These are phyloP conservation scores for Beauveria pseudobassiana DNA, from an alignment of 2,329 filamentous ascomycete species.

Conservation along the genomic window DNA sequence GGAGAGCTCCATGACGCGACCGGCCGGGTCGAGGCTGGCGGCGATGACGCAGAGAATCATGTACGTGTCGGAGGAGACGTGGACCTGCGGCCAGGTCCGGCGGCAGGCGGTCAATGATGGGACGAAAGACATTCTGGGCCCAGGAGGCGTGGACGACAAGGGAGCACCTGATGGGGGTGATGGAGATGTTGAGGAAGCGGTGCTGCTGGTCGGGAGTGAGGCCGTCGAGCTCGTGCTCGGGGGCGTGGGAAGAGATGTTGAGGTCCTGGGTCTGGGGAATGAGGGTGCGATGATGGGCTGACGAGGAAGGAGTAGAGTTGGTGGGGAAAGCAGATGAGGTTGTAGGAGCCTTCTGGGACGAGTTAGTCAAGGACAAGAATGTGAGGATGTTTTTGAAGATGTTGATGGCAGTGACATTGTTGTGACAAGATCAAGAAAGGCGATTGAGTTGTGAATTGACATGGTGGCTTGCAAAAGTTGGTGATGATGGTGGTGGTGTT, in stretches of 20 bases:
- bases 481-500: not conserved
- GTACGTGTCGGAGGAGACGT: constrained; percentile 76
- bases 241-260: constrained; percentile 27
- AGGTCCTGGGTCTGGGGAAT: constrained; percentile 53
- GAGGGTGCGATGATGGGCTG: constrained; percentile 80
- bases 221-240: constrained; percentile 35
- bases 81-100: constrained; percentile 45
- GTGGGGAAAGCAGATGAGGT: constrained; percentile 83
- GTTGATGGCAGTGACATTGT: not conserved
- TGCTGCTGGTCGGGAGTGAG: constrained; percentile 51
- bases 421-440: too few relatives aligned
- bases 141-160: constrained; percentile 77
- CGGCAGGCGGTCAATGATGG: constrained; percentile 59
- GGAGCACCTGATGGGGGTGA: constrained; percentile 88
- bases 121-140: constrained; percentile 67
- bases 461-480: not conserved
- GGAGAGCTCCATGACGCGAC: constrained; percentile 84
- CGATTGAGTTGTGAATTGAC: not conserved
- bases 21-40: constrained; percentile 83
- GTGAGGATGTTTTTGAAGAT: too few relatives aligned
- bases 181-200: constrained; percentile 85
- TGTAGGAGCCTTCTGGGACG: constrained; percentile 69
- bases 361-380: not conserved
- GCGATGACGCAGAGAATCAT: constrained; percentile 85
- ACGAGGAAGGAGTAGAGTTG: constrained; percentile 70